These are phyloP conservation scores for Pseudogymnoascus sp. DNA, from an alignment of 2,329 filamentous ascomycete species.

Conservation along the genomic window DNA sequence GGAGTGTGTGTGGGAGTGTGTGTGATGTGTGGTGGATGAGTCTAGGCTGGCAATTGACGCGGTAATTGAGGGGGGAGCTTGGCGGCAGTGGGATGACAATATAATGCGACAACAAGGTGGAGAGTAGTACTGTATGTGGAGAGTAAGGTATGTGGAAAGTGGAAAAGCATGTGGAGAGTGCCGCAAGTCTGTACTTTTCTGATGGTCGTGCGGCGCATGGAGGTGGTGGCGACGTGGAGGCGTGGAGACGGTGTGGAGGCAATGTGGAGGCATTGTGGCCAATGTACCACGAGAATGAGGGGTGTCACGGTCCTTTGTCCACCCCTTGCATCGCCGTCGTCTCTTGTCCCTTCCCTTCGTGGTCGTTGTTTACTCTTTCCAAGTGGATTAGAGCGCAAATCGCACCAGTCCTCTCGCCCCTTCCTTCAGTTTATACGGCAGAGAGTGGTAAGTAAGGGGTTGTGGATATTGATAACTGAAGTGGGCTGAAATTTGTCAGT, in stretches of 20 bases:
- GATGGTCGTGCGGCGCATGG: no score
- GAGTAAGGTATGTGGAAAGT: not conserved
- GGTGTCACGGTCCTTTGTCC: conserved; percentile 2
- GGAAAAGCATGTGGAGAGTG: not conserved
- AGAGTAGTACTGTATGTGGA: not conserved
- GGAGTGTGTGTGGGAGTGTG: no score
- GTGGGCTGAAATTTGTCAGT: not conserved
- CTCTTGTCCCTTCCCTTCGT: not conserved
- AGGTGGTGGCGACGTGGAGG: no score
- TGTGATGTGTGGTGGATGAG: not conserved
- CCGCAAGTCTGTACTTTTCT: not conserved
- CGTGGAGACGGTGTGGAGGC: not conserved
- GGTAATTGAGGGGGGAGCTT: not conserved
- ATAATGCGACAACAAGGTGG: not conserved
- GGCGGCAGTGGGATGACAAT: not conserved
- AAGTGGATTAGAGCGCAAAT: not conserved
- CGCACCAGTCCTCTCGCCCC: not conserved
- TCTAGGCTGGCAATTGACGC: not conserved
- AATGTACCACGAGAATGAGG: not conserved
- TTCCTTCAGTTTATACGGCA: not conserved
- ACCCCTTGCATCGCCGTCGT: not conserved
- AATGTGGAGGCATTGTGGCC: not conserved
- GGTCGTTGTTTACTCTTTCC: not conserved
- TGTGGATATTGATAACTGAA: not conserved
- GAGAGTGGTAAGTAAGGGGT: not conserved